Base-by-base conservation (phyloP, 371 early-diverging fungal genomes). In the Nematocida sp. region DNA sequence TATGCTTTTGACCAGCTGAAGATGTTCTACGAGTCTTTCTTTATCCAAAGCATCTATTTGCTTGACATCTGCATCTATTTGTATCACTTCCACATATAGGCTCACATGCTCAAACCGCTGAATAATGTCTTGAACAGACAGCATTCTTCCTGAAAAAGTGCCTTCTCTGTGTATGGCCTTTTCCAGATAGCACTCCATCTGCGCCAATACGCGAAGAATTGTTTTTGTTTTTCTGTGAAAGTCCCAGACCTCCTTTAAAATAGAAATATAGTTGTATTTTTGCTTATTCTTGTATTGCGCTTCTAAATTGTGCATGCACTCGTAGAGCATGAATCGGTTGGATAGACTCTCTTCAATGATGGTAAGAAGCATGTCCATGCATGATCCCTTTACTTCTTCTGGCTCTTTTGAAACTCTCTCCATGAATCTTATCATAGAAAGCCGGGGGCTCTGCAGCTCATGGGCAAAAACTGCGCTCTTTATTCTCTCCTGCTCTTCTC, bases 251-350 rank as follows among this genome's bases (percentile, higher is more conserved):
- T 32, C 23, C 40, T 65, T 47, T 26, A 65, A 28, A 42, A 65
- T 65, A 3, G n/a, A 9, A 30, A 7, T 20, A 26, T 65, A 65
- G 51, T 38, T 65, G 11, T 39, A 65, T 4, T 45, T 9, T 20
- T 45, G 45, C 1, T 47, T 49, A 23, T 36, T 49, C 7, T 26
- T 50, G 0, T 25, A n/a, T 16, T 50, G 48, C 0, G n/a, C 4
- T n/a, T 65, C 65, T 32, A 65, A 53, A 9, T 65, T 65, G 40
- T 65, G 47, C 20, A 50, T 47, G 45, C 47, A 45, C 30, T 65
- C 47, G 30, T 65, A 65, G 4, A 65, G 65, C 13, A 18, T 65
- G 30, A 65, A 65, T 49, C 65, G 39, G 36, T 32, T 50, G 25
- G 13, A 26, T 36, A 65, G n/a, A 26, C 65, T 65, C 18, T n/a